A percentile compares a stretch with the other conserved stretches of the same genome.
These are phyloP conservation scores for Sanghuangporus weigelae DNA, from an alignment of 1,284 basidiomycete genomes.

Conservation along the genomic window DNA sequence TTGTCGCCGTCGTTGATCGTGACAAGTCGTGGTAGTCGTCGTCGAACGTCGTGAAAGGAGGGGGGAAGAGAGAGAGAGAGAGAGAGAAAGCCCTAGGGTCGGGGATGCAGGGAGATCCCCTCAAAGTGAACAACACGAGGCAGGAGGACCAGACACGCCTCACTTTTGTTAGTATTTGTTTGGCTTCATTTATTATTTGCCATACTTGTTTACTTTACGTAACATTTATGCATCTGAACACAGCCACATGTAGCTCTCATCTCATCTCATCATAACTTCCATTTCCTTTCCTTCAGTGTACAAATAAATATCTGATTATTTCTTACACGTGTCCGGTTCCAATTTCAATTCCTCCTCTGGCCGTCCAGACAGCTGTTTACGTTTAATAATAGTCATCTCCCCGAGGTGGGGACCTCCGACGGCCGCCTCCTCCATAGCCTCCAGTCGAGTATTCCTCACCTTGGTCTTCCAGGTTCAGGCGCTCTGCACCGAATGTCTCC, in stretches of 20 bases:
- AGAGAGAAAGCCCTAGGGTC: neutral
- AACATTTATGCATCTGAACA: neutral
- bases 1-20: slow-evolving; percentile 15
- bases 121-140: slow-evolving; percentile 16
- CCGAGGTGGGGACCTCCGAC: slow-evolving; percentile 5
- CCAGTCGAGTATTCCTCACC: slow-evolving; percentile 6
- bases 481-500: slow-evolving; percentile 45
- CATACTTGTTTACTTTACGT: neutral
- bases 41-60: slow-evolving; percentile 5
- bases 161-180: neutral
- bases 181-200: neutral
- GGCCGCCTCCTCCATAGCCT: slow-evolving; percentile 13
- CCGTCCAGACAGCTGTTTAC: neutral
- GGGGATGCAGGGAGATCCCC: neutral
- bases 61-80: neutral
- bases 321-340: neutral
- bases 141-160: neutral
- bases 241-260: neutral
- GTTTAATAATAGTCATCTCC: slow-evolving; percentile 6
- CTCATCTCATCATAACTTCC: too few relatives aligned
- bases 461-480: slow-evolving; percentile 31
- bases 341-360: neutral
- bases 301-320: neutral
- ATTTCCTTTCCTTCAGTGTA: neutral
- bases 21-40: slow-evolving; percentile 5